A percentile compares a stretch with the other conserved stretches of the same genome.
phyloP scores from a whole-genome alignment of 75 land plant species.

The Cupressus sempervirens region DNA sequence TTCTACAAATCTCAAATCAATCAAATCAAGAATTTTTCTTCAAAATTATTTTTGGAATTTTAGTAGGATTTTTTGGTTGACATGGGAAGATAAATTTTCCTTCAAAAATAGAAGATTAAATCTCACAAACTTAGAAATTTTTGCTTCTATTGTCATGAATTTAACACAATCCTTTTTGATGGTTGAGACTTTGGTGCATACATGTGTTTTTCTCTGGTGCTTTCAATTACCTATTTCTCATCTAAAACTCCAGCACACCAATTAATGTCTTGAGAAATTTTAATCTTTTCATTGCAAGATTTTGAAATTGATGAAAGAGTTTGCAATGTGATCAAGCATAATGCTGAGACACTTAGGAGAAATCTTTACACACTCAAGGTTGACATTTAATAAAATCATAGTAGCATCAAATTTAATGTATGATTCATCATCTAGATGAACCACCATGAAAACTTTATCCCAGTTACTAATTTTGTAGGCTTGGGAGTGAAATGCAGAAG shows the following conservation, averaged over 20 bases:
- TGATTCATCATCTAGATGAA: background rate
- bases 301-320: background rate
- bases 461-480: background rate
- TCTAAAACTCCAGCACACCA: too few relatives aligned
- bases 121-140: too few relatives aligned
- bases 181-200: too few relatives aligned
- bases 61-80: too few relatives aligned
- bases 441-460: background rate
- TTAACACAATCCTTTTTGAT: too few relatives aligned
- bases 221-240: background rate
- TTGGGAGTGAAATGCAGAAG: background rate
- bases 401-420: background rate
- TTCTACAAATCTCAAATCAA: too few relatives aligned
- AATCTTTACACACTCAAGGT: conserved; percentile 17
- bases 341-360: conserved; percentile 4
- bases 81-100: too few relatives aligned
- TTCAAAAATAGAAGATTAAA: too few relatives aligned
- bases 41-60: too few relatives aligned
- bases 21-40: too few relatives aligned
- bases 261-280: background rate
- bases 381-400: conserved; percentile 13
- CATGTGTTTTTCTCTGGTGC: too few relatives aligned
- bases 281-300: background rate
- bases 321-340: conserved; percentile 12
- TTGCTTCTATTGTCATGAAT: too few relatives aligned